phyloP scores from a whole-genome alignment of 1,284 basidiomycete genomes.

The Ceratobasidium sp. region DNA sequence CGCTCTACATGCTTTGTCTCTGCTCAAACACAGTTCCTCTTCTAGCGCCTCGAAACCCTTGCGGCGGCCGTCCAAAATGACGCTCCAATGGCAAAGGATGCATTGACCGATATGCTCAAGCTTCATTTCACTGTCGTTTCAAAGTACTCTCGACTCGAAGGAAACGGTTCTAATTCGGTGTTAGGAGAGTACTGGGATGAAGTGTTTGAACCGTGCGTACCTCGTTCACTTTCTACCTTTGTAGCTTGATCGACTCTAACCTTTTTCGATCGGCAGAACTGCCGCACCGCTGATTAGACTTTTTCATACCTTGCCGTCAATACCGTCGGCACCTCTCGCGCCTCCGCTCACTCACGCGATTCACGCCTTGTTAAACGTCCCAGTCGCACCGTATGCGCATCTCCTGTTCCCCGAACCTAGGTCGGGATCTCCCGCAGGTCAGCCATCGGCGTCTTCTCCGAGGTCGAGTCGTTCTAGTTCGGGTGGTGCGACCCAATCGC shows the following conservation, averaged over 20 bases:
- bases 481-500: conserved; percentile 45
- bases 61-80: conserved; percentile 58
- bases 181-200: conserved; percentile 55
- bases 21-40: background rate
- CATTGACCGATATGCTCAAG: conserved; percentile 81
- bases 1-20: background rate
- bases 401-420: conserved; percentile 63
- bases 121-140: conserved; percentile 79
- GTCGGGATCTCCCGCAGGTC: conserved; percentile 21
- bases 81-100: conserved; percentile 72
- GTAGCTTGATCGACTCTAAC: conserved; percentile 54
- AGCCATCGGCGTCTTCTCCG: conserved; percentile 45
- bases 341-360: conserved; percentile 79
- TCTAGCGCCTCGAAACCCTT: conserved; percentile 49
- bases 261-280: conserved; percentile 45
- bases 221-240: conserved; percentile 63
- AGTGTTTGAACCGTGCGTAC: conserved; percentile 71
- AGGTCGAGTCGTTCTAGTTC: conserved; percentile 51
- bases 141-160: conserved; percentile 67
- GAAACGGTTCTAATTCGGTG: conserved; percentile 47
- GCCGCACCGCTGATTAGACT: conserved; percentile 54
- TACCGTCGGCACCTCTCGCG: conserved; percentile 71
- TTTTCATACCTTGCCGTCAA: conserved; percentile 71
- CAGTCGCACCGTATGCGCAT: conserved; percentile 66
- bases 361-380: conserved; percentile 78